phyloP scores from a whole-genome alignment of 306 rosid genomes.

The Dryas octopetala region DNA sequence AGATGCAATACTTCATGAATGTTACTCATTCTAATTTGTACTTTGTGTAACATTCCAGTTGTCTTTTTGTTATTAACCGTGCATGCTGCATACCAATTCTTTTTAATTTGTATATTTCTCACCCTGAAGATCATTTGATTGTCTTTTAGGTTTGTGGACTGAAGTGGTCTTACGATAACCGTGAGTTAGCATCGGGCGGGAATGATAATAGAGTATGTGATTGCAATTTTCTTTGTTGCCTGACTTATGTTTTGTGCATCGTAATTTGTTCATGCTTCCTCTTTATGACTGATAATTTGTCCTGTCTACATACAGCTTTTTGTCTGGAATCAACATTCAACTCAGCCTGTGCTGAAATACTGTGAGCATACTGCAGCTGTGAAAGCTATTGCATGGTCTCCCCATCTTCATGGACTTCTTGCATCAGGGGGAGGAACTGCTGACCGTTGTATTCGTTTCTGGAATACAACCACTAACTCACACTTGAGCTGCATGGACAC shows the following conservation, averaged over 20 bases:
- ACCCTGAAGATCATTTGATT: conserved; percentile 22
- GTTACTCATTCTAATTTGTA: background rate
- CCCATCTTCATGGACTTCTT: conserved; percentile 98
- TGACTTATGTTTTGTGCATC: conserved; percentile 15
- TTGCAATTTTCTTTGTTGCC: conserved; percentile 10
- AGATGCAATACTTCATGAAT: background rate
- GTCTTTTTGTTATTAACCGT: background rate
- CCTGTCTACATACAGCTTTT: conserved; percentile 55
- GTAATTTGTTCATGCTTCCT: conserved; percentile 28
- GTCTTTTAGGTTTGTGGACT: conserved; percentile 87
- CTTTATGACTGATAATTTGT: conserved; percentile 23
- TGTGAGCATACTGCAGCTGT: conserved; percentile 99
- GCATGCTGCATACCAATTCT: background rate
- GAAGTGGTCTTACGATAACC: conserved; percentile 94
- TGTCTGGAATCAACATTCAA: conserved; percentile 97
- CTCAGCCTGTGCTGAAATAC: conserved; percentile 90
- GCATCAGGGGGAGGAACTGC: conserved; percentile 99
- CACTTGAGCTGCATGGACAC: conserved; percentile 95
- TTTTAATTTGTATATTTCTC: background rate
- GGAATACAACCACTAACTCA: conserved; percentile 96
- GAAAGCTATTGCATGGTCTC: conserved; percentile 99
- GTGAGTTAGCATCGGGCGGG: conserved; percentile 98
- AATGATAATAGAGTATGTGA: conserved; percentile 88
- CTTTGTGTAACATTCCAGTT: background rate
- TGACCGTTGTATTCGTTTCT: conserved; percentile 91